Conservation (phyloP, 345 rosid species). For the Boechera retrofracta region DNA sequence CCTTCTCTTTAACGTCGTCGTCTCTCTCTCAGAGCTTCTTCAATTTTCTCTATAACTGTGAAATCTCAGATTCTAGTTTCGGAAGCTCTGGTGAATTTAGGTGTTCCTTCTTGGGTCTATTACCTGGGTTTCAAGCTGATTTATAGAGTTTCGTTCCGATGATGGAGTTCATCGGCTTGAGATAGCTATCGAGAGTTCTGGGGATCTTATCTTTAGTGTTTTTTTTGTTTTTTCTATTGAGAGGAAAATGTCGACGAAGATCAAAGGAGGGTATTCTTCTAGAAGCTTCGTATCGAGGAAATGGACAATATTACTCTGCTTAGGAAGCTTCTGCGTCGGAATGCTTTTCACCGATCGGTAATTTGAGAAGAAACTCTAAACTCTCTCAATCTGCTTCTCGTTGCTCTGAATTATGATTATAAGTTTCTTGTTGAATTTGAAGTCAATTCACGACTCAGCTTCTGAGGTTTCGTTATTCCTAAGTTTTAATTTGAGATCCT, state of each 20-base stretch:
- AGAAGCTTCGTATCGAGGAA: conserved; percentile 62
- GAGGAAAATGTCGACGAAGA: conserved; percentile 61
- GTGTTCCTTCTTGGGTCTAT: conserved; percentile 12
- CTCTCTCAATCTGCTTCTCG: too few species aligned
- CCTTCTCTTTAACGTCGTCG: conserved; percentile 38
- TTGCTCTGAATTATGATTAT: too few species aligned
- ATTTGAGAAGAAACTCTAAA: too few species aligned
- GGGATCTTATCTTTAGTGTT: not conserved
- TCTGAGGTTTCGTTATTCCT: too few species aligned
- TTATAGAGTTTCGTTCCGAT: conserved; percentile 12
- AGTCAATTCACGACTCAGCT: too few species aligned
- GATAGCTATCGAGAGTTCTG: not conserved
- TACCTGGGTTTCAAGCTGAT: conserved; percentile 10
- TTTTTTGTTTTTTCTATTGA: not conserved
- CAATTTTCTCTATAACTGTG: not conserved
- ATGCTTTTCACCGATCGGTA: conserved; percentile 76
- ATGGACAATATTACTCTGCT: conserved; percentile 77
- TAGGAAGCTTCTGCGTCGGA: conserved; percentile 86
- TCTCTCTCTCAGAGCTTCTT: conserved; percentile 31
- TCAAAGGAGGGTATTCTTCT: conserved; percentile 65
- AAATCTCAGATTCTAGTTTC: conserved; percentile 10
- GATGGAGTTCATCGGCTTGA: conserved; percentile 20
- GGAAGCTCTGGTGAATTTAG: conserved; percentile 15
- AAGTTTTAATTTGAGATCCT: too few species aligned
- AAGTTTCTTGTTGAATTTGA: too few species aligned